phyloP scores from a whole-genome alignment of 2,329 filamentous ascomycete genomes.

The Didymella sp. region DNA sequence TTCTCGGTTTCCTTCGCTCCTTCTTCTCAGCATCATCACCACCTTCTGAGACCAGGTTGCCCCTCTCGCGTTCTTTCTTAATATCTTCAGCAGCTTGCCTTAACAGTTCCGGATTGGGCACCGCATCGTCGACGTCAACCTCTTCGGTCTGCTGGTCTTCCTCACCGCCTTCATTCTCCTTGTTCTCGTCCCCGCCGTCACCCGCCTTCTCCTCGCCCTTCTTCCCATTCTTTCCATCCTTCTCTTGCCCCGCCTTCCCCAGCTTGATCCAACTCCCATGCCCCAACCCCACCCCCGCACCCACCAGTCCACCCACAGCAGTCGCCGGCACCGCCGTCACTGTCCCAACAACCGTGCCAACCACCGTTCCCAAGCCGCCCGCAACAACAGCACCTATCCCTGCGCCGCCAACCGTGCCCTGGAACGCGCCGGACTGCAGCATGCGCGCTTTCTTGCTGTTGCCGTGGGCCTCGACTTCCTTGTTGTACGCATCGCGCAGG shows the following conservation, averaged over 20 bases:
- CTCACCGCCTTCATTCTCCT: conserved; percentile 12
- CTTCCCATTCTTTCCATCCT: conserved; percentile 17
- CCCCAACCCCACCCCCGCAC: conserved; percentile 51
- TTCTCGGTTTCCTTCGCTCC: conserved; percentile 12
- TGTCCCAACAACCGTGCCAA: conserved; percentile 51
- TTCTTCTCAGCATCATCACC: conserved; percentile 9
- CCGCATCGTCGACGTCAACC: conserved; percentile 32
- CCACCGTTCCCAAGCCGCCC: conserved; percentile 52
- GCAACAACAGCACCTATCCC: conserved; percentile 53
- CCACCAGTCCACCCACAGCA: conserved; percentile 51
- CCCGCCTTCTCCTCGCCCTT: conserved; percentile 12
- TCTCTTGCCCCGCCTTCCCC: conserved; percentile 28
- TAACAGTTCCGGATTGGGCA: conserved; percentile 37
- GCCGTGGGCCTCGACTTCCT: conserved; percentile 45
- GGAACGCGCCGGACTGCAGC: conserved; percentile 49
- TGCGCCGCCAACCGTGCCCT: conserved; percentile 51
- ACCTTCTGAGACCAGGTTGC: conserved; percentile 17
- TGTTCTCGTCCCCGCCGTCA: conserved; percentile 18
- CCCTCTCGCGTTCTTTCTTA: conserved; percentile 27
- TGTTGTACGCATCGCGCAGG: conserved; percentile 44
- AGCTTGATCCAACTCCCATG: conserved; percentile 55
- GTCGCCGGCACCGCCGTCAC: conserved; percentile 52
- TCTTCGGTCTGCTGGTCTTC: conserved; percentile 11
- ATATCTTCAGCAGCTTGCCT: conserved; percentile 36
- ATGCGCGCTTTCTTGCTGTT: conserved; percentile 46